Evolutionary conservation across 2,329 filamentous ascomycete species (phyloP).

Genomic region (Apiospora phragmitis): DNA sequence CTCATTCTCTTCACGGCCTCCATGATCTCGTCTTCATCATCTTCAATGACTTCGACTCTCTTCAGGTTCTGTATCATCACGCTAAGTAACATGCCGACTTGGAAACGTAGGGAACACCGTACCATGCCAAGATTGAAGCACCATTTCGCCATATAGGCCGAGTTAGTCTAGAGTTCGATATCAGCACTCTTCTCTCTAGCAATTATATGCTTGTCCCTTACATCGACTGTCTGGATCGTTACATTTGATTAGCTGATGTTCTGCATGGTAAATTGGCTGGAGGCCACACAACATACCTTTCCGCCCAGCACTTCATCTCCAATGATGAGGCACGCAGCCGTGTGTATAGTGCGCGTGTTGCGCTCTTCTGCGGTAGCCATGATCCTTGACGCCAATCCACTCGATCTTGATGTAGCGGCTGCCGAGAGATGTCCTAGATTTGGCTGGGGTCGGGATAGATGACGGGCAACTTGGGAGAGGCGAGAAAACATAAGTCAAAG

Average conservation of each 20-base stretch:
- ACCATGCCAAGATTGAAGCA: constrained; percentile 64
- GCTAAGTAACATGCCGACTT: constrained; percentile 13
- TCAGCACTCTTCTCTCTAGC: neutral
- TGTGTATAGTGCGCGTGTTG: constrained; percentile 72
- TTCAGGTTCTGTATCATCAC: constrained; percentile 65
- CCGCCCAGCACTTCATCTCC: constrained; percentile 96
- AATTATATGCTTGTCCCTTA: constrained; percentile 25
- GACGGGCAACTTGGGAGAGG: constrained; percentile 70
- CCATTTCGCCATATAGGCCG: constrained; percentile 64
- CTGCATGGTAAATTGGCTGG: neutral
- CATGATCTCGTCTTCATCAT: constrained; percentile 87
- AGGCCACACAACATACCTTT: constrained; percentile 61
- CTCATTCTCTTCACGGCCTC: constrained; percentile 89
- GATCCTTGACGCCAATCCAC: constrained; percentile 31
- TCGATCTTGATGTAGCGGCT: constrained; percentile 31
- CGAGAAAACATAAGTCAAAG: constrained; percentile 68
- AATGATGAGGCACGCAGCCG: constrained; percentile 90
- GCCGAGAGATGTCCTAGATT: constrained; percentile 52
- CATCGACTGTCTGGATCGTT: constrained; percentile 30
- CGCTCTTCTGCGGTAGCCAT: constrained; percentile 56
- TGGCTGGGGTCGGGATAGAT: constrained; percentile 65
- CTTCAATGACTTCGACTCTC: constrained; percentile 87
- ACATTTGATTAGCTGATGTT: neutral
- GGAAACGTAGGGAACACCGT: constrained; percentile 20
- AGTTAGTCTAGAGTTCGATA: constrained; percentile 54